These are phyloP conservation scores for Blastocystis sp. DNA, from an alignment of 352 stramenopile species.

Conservation along the genomic window DNA sequence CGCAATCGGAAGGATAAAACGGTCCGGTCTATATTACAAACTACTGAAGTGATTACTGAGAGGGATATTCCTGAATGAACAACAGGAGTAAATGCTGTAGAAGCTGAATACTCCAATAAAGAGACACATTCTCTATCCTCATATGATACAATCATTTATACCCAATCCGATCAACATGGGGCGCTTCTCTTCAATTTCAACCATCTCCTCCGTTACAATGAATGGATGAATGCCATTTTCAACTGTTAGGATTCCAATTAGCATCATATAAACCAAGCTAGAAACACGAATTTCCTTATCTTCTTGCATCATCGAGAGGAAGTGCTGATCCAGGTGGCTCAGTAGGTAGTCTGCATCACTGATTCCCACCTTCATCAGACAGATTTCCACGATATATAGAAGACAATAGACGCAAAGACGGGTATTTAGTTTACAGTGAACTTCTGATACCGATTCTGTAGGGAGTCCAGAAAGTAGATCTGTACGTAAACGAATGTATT, in stretches of 20 bases:
- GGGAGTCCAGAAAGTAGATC: background rate
- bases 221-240: background rate
- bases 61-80: background rate
- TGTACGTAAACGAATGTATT: slow-evolving; percentile 29
- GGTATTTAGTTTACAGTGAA: background rate
- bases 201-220: background rate
- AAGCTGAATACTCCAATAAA: background rate
- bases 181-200: background rate
- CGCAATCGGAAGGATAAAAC: slow-evolving; percentile 13
- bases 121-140: background rate
- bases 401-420: background rate
- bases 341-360: background rate
- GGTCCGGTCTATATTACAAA: background rate
- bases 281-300: background rate
- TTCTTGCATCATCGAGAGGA: background rate
- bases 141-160: background rate
- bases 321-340: background rate
- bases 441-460: no score
- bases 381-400: slow-evolving; percentile 8
- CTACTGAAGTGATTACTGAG: background rate
- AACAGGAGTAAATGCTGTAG: background rate
- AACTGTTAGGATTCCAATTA: background rate
- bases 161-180: background rate
- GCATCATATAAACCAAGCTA: background rate
- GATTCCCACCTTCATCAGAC: slow-evolving; percentile 21